Evolutionary conservation across 768 basidiomycete genomes (phyloP).

Genomic region (Naganishia randhawae): DNA sequence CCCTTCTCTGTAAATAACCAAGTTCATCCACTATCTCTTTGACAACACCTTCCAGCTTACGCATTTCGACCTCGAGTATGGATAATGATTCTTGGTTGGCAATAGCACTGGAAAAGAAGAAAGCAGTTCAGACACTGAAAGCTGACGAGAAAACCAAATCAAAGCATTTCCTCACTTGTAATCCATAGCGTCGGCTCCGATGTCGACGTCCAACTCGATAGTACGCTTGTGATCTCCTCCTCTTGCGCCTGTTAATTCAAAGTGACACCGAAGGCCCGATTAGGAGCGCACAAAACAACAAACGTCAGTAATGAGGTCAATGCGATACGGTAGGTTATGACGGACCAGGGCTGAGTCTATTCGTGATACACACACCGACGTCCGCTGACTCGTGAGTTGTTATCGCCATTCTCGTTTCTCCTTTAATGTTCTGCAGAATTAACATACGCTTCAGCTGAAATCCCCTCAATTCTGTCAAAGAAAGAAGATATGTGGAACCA

Average conservation of each 20-base stretch:
- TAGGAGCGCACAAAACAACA: background rate
- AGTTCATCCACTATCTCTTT: constrained; percentile 94
- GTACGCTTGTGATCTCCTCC: constrained; percentile 53
- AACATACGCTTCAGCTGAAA: background rate
- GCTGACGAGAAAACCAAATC: background rate
- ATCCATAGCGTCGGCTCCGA: constrained; percentile 96
- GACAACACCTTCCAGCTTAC: constrained; percentile 88
- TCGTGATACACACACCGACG: constrained; percentile 91
- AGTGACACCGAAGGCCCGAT: background rate
- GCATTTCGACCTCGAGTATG: constrained; percentile 94
- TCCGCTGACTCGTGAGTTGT: constrained; percentile 91
- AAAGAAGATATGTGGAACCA: background rate
- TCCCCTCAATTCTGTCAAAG: background rate
- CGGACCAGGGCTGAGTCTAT: constrained; percentile 70
- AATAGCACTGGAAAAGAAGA: constrained; percentile 66
- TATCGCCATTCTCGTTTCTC: constrained; percentile 85
- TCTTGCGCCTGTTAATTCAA: background rate
- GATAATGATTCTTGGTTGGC: constrained; percentile 97
- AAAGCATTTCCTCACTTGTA: constrained; percentile 89
- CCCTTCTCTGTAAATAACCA: constrained; percentile 82
- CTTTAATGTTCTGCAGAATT: constrained; percentile 66
- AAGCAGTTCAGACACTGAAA: background rate
- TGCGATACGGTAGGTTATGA: constrained; percentile 30
- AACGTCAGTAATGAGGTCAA: background rate
- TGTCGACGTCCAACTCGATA: constrained; percentile 91